A percentile compares a stretch with the other conserved stretches of the same genome.
phyloP scores from a whole-genome alignment of 768 basidiomycete species.

The Leccinum broughii region DNA sequence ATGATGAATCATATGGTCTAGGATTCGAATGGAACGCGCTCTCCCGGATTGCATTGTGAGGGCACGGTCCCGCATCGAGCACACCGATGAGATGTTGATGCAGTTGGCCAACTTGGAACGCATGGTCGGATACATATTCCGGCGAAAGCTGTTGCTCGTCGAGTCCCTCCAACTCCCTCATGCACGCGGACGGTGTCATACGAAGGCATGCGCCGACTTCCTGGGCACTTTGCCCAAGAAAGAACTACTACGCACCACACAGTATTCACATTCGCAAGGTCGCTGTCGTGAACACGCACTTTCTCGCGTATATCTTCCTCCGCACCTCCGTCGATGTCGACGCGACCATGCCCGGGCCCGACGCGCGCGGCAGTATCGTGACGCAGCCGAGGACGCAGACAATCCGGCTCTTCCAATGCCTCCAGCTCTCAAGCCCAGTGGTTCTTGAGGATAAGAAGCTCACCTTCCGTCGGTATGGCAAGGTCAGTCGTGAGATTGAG shows the following conservation, averaged over 20 bases:
- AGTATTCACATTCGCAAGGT: conserved; percentile 68
- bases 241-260: conserved; percentile 36
- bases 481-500: conserved; percentile 49
- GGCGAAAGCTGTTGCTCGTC: conserved; percentile 59
- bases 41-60: conserved; percentile 47
- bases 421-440: conserved; percentile 62
- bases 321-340: conserved; percentile 42
- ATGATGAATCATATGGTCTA: conserved; percentile 56
- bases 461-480: conserved; percentile 53
- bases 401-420: conserved; percentile 64
- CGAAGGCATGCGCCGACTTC: conserved; percentile 44
- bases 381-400: conserved; percentile 43
- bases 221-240: conserved; percentile 26
- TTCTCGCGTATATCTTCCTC: conserved; percentile 68
- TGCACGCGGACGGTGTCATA: conserved; percentile 62
- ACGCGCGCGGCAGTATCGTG: conserved; percentile 32
- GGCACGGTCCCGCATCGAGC: conserved; percentile 32
- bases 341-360: conserved; percentile 51
- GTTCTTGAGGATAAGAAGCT: conserved; percentile 63
- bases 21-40: conserved; percentile 56
- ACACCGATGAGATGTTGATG: conserved; percentile 42
- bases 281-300: conserved; percentile 71
- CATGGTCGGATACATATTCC: conserved; percentile 70
- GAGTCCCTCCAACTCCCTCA: conserved; percentile 54
- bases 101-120: conserved; percentile 57